Percentiles rank a stretch among this genome's conserved stretches.
phyloP scores from a whole-genome alignment of 345 rosid genomes.

The Eucalyptus erythrocorys region DNA sequence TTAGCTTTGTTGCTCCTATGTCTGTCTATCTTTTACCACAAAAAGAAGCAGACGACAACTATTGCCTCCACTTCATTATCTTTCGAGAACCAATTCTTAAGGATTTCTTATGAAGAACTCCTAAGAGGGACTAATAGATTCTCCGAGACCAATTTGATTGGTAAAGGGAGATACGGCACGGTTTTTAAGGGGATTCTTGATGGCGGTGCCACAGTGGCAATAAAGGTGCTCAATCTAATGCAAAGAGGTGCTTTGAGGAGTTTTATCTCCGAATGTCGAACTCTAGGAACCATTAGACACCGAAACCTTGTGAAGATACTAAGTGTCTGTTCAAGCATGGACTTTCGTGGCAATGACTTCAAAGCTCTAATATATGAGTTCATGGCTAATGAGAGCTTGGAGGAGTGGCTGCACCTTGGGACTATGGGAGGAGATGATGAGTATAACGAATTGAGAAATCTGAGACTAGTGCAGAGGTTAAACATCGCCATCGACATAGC shows the following conservation, averaged over 20 bases:
- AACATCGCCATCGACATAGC: not conserved
- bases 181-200: not conserved
- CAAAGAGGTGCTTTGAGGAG: not conserved
- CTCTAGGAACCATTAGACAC: not conserved
- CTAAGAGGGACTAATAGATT: fast-evolving
- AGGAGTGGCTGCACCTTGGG: fast-evolving
- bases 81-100: not conserved
- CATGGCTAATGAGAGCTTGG: not conserved
- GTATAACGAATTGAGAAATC: fast-evolving
- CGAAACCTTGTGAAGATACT: not conserved
- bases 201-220: not conserved
- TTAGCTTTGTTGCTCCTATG: not conserved
- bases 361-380: not conserved
- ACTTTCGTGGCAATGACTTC: not conserved
- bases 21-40: fast-evolving
- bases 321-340: not conserved
- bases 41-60: not conserved
- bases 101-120: not conserved
- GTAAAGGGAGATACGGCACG: not conserved
- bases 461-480: not conserved
- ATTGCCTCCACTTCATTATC: not conserved
- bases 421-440: not conserved
- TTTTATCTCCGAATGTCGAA: not conserved
- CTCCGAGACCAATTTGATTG: not conserved
- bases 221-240: not conserved